Conservation (phyloP, 108 stramenopile genomes). For the Bacterosira constricta region DNA sequence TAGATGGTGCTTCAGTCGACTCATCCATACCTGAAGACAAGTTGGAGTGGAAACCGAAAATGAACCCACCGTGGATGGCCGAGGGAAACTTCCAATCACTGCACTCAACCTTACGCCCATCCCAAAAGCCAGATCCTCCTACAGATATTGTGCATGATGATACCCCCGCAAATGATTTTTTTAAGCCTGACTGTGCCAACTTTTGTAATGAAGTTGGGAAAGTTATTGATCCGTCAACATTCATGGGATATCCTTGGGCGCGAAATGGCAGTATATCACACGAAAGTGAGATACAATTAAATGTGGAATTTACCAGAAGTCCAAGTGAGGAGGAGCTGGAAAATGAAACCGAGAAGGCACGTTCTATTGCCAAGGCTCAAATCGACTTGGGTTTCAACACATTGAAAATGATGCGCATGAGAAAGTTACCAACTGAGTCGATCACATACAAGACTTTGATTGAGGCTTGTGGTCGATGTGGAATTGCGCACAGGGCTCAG, state of each 20-base stretch:
- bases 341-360: conserved; percentile 68
- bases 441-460: conserved; percentile 81
- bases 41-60: conserved; percentile 48
- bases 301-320: background rate
- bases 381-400: conserved; percentile 83
- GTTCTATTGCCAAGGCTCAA: conserved; percentile 80
- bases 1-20: conserved; percentile 3
- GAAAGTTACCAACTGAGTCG: conserved; percentile 66
- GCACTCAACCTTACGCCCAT: conserved; percentile 36
- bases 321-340: conserved; percentile 10
- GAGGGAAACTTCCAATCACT: conserved; percentile 35
- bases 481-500: conserved; percentile 70
- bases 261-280: too few relatives aligned
- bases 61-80: conserved; percentile 55
- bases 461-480: conserved; percentile 87
- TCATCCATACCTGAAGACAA: conserved; percentile 13
- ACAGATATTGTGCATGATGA: too few relatives aligned
- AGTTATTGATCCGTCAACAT: conserved; percentile 25
- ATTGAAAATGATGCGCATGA: conserved; percentile 60
- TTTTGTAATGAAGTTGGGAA: conserved; percentile 36
- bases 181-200: conserved; percentile 32
- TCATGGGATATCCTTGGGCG: conserved; percentile 37
- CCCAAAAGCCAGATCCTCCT: too few relatives aligned
- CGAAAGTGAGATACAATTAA: too few relatives aligned
- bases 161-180: conserved; percentile 12